phyloP scores from a whole-genome alignment of 208 protist species.

The Crithidia brevicula region DNA sequence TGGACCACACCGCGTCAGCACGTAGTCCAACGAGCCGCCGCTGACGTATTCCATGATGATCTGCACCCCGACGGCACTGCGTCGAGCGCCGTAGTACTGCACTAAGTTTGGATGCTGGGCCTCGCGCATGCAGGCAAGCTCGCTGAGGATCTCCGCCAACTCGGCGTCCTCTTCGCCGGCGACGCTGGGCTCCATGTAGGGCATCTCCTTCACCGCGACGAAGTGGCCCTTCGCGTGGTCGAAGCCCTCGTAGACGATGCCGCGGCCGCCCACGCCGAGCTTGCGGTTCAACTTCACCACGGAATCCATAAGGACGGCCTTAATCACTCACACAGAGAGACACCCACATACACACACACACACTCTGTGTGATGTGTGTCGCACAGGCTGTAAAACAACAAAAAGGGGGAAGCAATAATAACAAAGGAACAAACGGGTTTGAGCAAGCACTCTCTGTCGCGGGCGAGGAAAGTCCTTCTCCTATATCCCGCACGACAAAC shows the following conservation, averaged over 20 bases:
- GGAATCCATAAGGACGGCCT: constrained; percentile 34
- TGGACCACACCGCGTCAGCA: constrained; percentile 58
- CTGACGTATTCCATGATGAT: constrained; percentile 92
- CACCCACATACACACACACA: too few species aligned
- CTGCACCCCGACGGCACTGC: constrained; percentile 69
- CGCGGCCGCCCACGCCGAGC: constrained; percentile 75
- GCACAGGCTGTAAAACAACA: too few species aligned
- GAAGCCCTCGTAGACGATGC: constrained; percentile 86
- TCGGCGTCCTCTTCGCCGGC: constrained; percentile 32
- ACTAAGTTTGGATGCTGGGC: constrained; percentile 78
- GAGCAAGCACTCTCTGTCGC: too few species aligned
- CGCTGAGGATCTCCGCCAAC: constrained; percentile 57
- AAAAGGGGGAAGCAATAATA: too few species aligned
- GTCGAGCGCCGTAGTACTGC: constrained; percentile 78
- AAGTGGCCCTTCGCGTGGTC: constrained; percentile 81
- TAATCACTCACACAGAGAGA: too few species aligned
- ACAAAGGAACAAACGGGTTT: too few species aligned
- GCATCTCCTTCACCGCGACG: constrained; percentile 89
- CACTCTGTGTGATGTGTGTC: too few species aligned
- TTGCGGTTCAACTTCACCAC: constrained; percentile 72
- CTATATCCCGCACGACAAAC: too few species aligned
- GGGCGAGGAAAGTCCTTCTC: too few species aligned
- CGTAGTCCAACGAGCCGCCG: constrained; percentile 79
- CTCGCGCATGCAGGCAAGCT: constrained; percentile 81
- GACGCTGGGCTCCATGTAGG: constrained; percentile 48